Evolutionary conservation across 129 eudicot genomes (phyloP).

Genomic region (Escallonia rubra): DNA sequence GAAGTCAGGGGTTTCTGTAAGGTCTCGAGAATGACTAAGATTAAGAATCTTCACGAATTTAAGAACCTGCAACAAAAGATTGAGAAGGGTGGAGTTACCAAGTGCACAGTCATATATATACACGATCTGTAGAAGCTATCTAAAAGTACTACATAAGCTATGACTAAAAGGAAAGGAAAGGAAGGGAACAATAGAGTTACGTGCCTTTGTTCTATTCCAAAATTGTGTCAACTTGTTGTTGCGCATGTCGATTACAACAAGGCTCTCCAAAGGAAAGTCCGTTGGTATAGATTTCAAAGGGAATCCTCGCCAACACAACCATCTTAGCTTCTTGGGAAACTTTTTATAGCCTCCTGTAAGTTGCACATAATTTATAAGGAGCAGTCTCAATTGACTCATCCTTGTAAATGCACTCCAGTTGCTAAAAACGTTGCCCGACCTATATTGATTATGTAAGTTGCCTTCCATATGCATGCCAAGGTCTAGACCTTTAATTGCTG

Average conservation of each 20-base stretch:
- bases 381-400: background rate
- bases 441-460: background rate
- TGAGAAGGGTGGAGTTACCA: background rate
- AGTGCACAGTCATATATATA: no score
- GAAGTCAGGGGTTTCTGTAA: slow-evolving; percentile 2
- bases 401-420: background rate
- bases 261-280: background rate
- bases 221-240: background rate
- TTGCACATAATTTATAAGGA: background rate
- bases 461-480: background rate
- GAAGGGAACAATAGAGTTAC: background rate
- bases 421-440: no score
- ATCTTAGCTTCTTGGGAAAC: background rate
- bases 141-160: background rate
- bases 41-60: slow-evolving; percentile 7
- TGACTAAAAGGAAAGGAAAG: background rate
- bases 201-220: background rate
- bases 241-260: slow-evolving; percentile 7
- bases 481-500: background rate
- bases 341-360: background rate
- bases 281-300: background rate
- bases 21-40: slow-evolving; percentile 6
- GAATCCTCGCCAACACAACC: background rate
- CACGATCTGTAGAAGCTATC: background rate
- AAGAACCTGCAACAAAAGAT: background rate